Percentiles rank a stretch among this genome's conserved stretches.
Evolutionary conservation across 192 early-diverging fungal species (phyloP).

Genomic region (Cladochytrium replicatum): DNA sequence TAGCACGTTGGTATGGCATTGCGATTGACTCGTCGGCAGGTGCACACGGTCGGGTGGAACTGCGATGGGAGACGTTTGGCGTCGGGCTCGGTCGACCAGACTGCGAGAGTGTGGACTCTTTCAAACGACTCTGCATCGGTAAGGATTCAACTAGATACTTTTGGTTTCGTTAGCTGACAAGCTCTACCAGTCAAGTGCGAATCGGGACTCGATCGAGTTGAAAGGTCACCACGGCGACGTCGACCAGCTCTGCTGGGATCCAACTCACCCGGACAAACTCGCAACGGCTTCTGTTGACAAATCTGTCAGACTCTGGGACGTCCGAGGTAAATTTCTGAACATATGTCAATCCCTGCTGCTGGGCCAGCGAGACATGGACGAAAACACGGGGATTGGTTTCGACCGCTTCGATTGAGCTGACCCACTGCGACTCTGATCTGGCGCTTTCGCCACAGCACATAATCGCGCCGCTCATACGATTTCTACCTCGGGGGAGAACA

Average conservation of each 20-base stretch:
- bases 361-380: not conserved
- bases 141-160: not conserved
- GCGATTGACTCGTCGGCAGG: constrained; percentile 12
- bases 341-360: not conserved
- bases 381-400: not conserved
- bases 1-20: constrained; percentile 1
- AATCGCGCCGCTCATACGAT: constrained; percentile 42
- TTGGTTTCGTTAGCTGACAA: not conserved
- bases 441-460: constrained; percentile 23
- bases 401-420: not conserved
- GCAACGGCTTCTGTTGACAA: constrained; percentile 70
- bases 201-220: constrained; percentile 52
- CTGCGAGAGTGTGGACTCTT: constrained; percentile 53
- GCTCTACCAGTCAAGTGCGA: constrained; percentile 22
- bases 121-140: not conserved
- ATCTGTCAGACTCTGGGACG: constrained; percentile 74
- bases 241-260: constrained; percentile 72
- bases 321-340: constrained; percentile 42
- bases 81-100: constrained; percentile 66
- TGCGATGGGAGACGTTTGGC: constrained; percentile 55
- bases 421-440: not conserved
- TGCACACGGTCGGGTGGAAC: constrained; percentile 69
- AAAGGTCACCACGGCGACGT: constrained; percentile 69
- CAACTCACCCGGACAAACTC: constrained; percentile 55
- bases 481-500: constrained; percentile 67